Base-by-base conservation (phyloP, 495 filamentous ascomycete species). In the Baudoinia panamericana region DNA sequence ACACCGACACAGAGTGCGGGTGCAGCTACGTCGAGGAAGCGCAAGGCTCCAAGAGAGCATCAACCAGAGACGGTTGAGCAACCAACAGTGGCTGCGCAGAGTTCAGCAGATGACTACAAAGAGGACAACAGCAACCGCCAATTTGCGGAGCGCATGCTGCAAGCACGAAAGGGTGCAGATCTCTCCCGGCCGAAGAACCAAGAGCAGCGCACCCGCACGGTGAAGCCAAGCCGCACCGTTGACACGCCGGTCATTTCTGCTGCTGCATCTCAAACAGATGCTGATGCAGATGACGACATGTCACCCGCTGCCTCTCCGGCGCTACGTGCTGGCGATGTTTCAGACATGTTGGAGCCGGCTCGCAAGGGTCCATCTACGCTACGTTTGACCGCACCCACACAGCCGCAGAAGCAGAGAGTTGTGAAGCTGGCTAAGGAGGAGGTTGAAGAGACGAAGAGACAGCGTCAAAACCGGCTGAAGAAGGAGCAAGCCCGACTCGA, bases 281-380 rank as follows among this genome's bases (percentile, higher is more conserved):
- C 67, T 6, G 84, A 93, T 60, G 84, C 78, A 12, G 84, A 90
- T 57, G 85, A 61, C 36, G 59, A 61, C 28, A 26, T 56, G 22
- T 56, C 58, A 21, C 58, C 56, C 5, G 49, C 41, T 5, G 30
- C 31, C 3, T 56, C 56, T 4, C 56, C 57, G 3, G 22, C 41
- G 7, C 8, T 77, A 16, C 51, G 38, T 31, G 70, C 62, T 17
- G 43, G 67, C 13, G 82, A 76, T 51, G 72, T 92, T 31, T 78
- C 78, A 33, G 85, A 93, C 57, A 93, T 93, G 85, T 73, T 93
- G 16, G 85, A 90, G 61, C 65, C 80, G 13, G 64, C 69, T 29
- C 56, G 75, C 15, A 55, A 75, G 26, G 81, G 69, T 16, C 79
- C 83, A n/a, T 75, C 78, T 4, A 75, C 85, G 27, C 70, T 93